Evolutionary conservation across 1,139 yeast genomes (phyloP).

Genomic region (Blastobotrys indianensis): DNA sequence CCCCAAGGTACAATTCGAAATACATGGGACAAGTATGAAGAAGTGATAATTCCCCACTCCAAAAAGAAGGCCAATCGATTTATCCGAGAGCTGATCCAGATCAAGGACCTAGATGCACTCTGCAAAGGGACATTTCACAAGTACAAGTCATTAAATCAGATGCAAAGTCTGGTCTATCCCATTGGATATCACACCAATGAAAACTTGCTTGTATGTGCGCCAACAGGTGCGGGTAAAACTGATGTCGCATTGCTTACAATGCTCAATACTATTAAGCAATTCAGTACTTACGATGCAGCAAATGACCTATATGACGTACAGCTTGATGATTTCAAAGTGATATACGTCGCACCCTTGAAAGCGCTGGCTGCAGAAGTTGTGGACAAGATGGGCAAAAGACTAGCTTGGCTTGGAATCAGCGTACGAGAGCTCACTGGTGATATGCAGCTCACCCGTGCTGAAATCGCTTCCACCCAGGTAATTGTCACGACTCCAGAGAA

Average conservation of each 20-base stretch:
- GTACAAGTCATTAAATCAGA: slow-evolving; percentile 71
- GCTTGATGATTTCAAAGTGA: slow-evolving; percentile 78
- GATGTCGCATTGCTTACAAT: slow-evolving; percentile 89
- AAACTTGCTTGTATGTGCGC: slow-evolving; percentile 96
- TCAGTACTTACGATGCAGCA: slow-evolving; percentile 41
- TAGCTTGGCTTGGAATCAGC: slow-evolving; percentile 76
- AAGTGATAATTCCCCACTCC: slow-evolving; percentile 75
- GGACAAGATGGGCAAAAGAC: slow-evolving; percentile 72
- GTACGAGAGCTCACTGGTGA: slow-evolving; percentile 95
- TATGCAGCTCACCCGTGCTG: slow-evolving; percentile 85
- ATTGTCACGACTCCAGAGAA: slow-evolving; percentile 97
- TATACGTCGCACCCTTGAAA: slow-evolving; percentile 93
- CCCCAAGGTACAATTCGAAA: slow-evolving; percentile 79
- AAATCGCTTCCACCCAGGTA: slow-evolving; percentile 78
- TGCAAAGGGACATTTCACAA: slow-evolving; percentile 83
- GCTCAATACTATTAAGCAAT: slow-evolving; percentile 73
- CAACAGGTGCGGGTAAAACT: slow-evolving; percentile 99
- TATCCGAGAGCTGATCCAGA: slow-evolving; percentile 50
- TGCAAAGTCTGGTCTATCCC: slow-evolving; percentile 89
- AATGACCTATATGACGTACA: slow-evolving; percentile 58
- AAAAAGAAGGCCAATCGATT: slow-evolving; percentile 41
- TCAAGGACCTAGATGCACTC: slow-evolving; percentile 62
- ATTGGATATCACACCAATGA: slow-evolving; percentile 91
- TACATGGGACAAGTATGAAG: slow-evolving; percentile 59
- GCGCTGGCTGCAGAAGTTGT: slow-evolving; percentile 98